Base-by-base conservation (phyloP, 2,329 filamentous ascomycete genomes). In the Xylariales sp. region DNA sequence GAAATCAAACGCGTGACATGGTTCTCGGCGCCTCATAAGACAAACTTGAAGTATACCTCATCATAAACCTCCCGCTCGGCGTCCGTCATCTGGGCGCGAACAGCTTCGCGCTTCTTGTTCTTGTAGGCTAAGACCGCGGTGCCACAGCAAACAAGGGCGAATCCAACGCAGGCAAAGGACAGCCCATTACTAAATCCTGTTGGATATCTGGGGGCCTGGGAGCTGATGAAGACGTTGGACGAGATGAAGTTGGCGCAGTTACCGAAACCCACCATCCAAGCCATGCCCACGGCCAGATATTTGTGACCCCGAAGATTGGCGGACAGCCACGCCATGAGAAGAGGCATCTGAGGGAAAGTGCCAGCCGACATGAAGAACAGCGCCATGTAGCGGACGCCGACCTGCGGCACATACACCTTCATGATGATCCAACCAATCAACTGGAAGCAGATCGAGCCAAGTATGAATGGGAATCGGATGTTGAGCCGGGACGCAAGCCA, bases 211-310 rank as follows among this genome's bases (percentile, higher is more conserved):
- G 64, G 65, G 4, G 55, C 49, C 45, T 69, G 52, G 4, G 38
- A 41, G 8, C 51, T 54, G 43, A 69, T 60, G 42, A 69, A 69
- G 5, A 69, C 54, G 40, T 66, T 66, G 18, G 56, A 53, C 5
- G 57, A 58, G 6, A 69, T 52, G 36, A 69, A 62, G 33, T 63
- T 66, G 33, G 61, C 66, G 40, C 62, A 66, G 46, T 68, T 69
- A n/a, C 64, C 66, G 15, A 69, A 61, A 3, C 62, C 62, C 4
- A 62, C 51, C 49, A 63, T 60, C 47, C 66, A 55, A 2, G 57
- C 66, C 48, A 61, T 63, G 4, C 60, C 63, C 6, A 68, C 55
- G 5, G 60, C 62, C 16, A 65, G 60, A 38, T 62, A 59, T 27
- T 59, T 57, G 37, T 56, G 56, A n/a, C 62, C 63, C 8, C 60